Evolutionary conservation across 805 yeast genomes (phyloP).

Genomic region (Candida koratica): DNA sequence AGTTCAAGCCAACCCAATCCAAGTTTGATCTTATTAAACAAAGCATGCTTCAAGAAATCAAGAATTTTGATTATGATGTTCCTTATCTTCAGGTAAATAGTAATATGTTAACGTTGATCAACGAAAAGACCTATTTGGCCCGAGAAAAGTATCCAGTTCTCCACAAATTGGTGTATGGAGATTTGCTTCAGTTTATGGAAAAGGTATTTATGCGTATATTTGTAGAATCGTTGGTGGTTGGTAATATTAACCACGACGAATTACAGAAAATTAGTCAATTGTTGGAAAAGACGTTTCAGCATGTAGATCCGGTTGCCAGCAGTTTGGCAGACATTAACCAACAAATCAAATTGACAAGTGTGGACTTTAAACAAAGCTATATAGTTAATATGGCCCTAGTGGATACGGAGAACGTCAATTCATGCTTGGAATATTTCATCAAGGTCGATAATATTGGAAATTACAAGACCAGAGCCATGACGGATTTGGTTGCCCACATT

Average conservation of each 20-base stretch:
- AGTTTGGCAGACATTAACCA: slow-evolving; percentile 27
- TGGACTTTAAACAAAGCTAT: slow-evolving; percentile 22
- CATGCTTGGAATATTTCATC: slow-evolving; percentile 74
- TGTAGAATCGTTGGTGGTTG: slow-evolving; percentile 70
- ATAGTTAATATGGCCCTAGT: slow-evolving; percentile 12
- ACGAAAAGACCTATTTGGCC: slow-evolving; percentile 65
- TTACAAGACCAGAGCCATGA: slow-evolving; percentile 39
- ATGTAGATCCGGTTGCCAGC: slow-evolving; percentile 26
- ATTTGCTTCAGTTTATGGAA: slow-evolving; percentile 49
- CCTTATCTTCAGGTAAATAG: slow-evolving; percentile 78
- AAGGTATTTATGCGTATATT: slow-evolving; percentile 47
- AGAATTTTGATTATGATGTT: slow-evolving; percentile 64
- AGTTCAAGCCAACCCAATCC: slow-evolving; percentile 47
- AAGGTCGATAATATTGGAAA: slow-evolving; percentile 53
- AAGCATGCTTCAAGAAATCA: slow-evolving; percentile 55
- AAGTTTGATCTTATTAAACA: slow-evolving; percentile 69
- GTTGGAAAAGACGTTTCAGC: slow-evolving; percentile 23
- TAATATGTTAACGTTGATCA: slow-evolving; percentile 58
- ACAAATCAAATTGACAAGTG: slow-evolving; percentile 30
- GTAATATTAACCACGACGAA: slow-evolving; percentile 57
- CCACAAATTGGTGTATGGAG: slow-evolving; percentile 41
- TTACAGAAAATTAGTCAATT: slow-evolving; percentile 23
- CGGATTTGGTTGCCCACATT: slow-evolving; percentile 68
- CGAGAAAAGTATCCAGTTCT: slow-evolving; percentile 57
- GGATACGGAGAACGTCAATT: slow-evolving; percentile 55